These are phyloP conservation scores for Boletus eberwhitei DNA, from an alignment of 768 basidiomycete species.

Conservation along the genomic window DNA sequence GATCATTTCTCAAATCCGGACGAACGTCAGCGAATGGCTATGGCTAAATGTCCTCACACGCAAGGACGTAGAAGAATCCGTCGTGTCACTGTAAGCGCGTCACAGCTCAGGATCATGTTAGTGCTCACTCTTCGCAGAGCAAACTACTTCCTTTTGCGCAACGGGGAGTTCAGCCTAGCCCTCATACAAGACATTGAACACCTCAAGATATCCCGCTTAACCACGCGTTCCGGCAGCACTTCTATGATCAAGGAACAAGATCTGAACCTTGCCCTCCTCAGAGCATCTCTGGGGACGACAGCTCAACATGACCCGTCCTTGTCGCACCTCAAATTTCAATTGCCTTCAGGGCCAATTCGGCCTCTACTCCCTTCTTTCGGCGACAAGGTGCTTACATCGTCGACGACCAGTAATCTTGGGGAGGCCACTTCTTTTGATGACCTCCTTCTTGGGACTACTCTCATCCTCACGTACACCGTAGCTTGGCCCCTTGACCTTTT, in stretches of 20 bases:
- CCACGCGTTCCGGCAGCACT: constrained; percentile 56
- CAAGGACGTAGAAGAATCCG: constrained; percentile 78
- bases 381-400: constrained; percentile 38
- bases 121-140: constrained; percentile 47
- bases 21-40: constrained; percentile 87
- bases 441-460: constrained; percentile 74
- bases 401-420: constrained; percentile 33
- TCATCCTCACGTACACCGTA: constrained; percentile 66
- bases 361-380: constrained; percentile 76
- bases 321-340: constrained; percentile 64
- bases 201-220: constrained; percentile 75
- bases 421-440: constrained; percentile 62
- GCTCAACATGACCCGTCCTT: constrained; percentile 85
- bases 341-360: constrained; percentile 79
- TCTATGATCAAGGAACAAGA: constrained; percentile 90
- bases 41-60: constrained; percentile 87
- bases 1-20: constrained; percentile 70
- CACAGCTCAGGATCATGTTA: neutral
- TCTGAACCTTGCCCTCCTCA: constrained; percentile 78
- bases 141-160: constrained; percentile 83
- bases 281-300: constrained; percentile 83
- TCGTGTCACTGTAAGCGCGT: constrained; percentile 72
- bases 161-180: constrained; percentile 83
- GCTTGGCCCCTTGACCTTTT: constrained; percentile 91
- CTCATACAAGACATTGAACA: constrained; percentile 85